These are phyloP conservation scores for Colletotrichum gigasporum DNA, from an alignment of 2,329 filamentous ascomycete genomes.

Conservation along the genomic window DNA sequence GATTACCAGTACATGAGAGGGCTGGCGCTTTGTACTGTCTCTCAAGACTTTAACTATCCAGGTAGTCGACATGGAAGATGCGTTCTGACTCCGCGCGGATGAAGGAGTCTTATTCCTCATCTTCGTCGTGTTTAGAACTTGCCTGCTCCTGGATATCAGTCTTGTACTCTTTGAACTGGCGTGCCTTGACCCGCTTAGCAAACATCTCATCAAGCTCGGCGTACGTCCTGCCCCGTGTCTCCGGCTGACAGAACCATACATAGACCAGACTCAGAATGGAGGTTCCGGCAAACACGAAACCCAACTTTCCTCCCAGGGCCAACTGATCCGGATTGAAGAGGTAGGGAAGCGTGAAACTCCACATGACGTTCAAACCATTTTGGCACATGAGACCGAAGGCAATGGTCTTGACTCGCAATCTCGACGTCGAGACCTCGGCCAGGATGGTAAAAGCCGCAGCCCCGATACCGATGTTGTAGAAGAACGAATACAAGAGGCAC, in stretches of 20 bases:
- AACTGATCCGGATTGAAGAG: slow-evolving; percentile 30
- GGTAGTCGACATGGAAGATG: too few species aligned
- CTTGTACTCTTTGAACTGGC: neutral
- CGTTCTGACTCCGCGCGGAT: too few species aligned
- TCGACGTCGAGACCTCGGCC: slow-evolving; percentile 45
- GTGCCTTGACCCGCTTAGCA: neutral
- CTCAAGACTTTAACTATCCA: too few species aligned
- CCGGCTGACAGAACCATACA: slow-evolving; percentile 44
- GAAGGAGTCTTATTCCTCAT: neutral
- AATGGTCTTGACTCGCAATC: slow-evolving; percentile 47
- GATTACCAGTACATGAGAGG: too few species aligned
- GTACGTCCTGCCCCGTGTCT: slow-evolving; percentile 34
- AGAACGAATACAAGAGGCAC: slow-evolving; percentile 46
- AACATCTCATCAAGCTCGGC: slow-evolving; percentile 35
- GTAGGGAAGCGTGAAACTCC: slow-evolving; percentile 26
- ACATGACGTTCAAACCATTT: slow-evolving; percentile 34
- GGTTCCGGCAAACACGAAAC: slow-evolving; percentile 48
- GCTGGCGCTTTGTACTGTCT: too few species aligned
- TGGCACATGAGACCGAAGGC: slow-evolving; percentile 45
- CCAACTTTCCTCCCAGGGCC: slow-evolving; percentile 47
- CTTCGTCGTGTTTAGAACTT: neutral
- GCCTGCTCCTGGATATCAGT: neutral
- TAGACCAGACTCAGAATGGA: slow-evolving; percentile 38
- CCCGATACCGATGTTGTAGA: slow-evolving; percentile 48
- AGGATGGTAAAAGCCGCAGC: slow-evolving; percentile 47